Evolutionary conservation across 805 yeast species (phyloP).

Genomic region (Candida yuanshanica): DNA sequence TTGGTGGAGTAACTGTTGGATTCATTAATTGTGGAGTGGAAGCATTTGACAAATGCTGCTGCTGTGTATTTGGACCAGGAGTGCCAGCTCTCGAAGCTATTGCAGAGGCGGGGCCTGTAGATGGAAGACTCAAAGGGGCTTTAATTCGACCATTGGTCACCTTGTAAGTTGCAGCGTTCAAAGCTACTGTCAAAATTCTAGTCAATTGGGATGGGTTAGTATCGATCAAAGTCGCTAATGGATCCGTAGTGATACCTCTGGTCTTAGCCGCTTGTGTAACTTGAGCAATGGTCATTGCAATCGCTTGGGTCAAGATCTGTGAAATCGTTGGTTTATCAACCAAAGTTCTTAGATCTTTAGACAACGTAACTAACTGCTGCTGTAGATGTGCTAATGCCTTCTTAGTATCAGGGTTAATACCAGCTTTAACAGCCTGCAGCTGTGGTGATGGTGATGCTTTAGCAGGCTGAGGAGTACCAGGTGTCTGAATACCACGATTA

Average conservation of each 20-base stretch:
- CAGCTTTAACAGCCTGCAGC: conserved; percentile 8
- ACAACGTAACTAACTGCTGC: conserved; percentile 74
- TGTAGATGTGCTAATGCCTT: conserved; percentile 78
- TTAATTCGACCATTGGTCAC: conserved; percentile 51
- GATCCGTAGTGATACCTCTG: conserved; percentile 75
- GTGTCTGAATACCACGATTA: conserved; percentile 23
- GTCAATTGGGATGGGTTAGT: conserved; percentile 78
- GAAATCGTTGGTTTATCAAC: conserved; percentile 80
- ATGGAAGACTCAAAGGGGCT: conserved; percentile 30
- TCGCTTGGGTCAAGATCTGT: conserved; percentile 78
- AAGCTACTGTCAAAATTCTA: conserved; percentile 71
- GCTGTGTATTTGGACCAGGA: too few relatives aligned
- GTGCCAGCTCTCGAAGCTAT: conserved; percentile 14
- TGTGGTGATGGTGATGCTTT: conserved; percentile 21
- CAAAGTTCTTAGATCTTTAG: conserved; percentile 64
- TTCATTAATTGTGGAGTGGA: background rate
- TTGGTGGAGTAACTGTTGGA: background rate
- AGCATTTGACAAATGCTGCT: too few relatives aligned
- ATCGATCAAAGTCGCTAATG: conserved; percentile 70
- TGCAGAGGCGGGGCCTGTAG: conserved; percentile 15
- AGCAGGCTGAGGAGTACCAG: conserved; percentile 5
- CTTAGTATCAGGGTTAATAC: conserved; percentile 33
- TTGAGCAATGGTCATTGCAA: conserved; percentile 90
- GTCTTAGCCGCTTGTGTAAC: conserved; percentile 84
- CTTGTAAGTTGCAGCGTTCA: conserved; percentile 67